A percentile compares a stretch with the other conserved stretches of the same genome.
phyloP scores from a whole-genome alignment of 352 stramenopile genomes.

The Globisporangium mamillatum region DNA sequence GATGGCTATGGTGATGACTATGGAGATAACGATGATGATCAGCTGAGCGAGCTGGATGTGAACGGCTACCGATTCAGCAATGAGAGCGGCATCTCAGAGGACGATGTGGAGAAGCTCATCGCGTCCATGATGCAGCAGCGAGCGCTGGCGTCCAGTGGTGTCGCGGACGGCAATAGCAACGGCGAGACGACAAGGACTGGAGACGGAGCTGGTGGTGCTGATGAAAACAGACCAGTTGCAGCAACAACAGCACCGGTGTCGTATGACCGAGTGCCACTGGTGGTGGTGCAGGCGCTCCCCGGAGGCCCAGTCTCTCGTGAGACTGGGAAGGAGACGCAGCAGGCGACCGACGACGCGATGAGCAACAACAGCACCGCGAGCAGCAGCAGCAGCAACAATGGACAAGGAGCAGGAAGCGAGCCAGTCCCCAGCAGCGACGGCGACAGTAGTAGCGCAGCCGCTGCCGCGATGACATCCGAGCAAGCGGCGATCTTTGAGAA shows the following conservation, averaged over 20 bases:
- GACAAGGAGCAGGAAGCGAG: not conserved
- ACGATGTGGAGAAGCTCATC: constrained; percentile 14
- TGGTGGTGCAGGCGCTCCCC: not conserved
- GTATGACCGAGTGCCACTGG: not conserved
- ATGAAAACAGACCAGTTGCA: not conserved
- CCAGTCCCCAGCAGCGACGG: not conserved
- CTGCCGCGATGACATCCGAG: not conserved
- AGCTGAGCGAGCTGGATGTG: constrained; percentile 14
- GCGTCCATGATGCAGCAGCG: constrained; percentile 8
- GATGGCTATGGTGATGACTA: not conserved
- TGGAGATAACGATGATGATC: not conserved
- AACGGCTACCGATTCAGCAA: constrained; percentile 15
- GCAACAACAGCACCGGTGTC: too few species aligned
- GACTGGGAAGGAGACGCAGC: not conserved
- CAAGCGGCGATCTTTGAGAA: constrained; percentile 21
- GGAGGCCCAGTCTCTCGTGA: not conserved
- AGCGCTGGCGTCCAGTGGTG: not conserved
- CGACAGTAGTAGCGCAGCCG: not conserved
- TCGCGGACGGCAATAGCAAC: not conserved
- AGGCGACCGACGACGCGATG: not conserved
- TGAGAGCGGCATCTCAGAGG: constrained; percentile 17
- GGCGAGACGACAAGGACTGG: not conserved
- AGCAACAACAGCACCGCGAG: not conserved
- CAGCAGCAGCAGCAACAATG: not conserved
- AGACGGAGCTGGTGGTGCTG: not conserved